phyloP scores from a whole-genome alignment of 106 monocot genomes.

The Dendrobium catenatum region DNA sequence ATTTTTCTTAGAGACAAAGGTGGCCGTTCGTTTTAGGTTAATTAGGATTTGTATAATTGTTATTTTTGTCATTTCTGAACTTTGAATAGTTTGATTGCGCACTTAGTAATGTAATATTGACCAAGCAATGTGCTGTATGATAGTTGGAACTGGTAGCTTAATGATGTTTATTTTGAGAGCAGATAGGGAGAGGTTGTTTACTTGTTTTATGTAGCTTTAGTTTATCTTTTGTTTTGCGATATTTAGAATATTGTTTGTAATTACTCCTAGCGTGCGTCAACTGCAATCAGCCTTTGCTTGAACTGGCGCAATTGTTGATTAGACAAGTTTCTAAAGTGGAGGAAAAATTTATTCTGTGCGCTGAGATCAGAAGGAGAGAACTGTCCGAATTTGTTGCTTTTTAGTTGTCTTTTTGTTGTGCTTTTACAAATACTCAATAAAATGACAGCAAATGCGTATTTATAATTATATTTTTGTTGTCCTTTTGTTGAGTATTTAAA shows the following conservation, averaged over 20 bases:
- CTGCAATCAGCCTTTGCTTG: background rate
- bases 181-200: background rate
- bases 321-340: too few species aligned
- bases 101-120: background rate
- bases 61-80: background rate
- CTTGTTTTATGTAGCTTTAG: background rate
- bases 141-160: background rate
- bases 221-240: background rate
- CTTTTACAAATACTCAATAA: too few species aligned
- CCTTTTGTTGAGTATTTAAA: too few species aligned
- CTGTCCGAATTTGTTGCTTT: too few species aligned
- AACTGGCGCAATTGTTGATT: too few species aligned
- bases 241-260: background rate
- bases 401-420: too few species aligned
- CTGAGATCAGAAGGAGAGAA: too few species aligned
- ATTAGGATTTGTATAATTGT: constrained; percentile 2
- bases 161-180: background rate
- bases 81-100: background rate
- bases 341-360: too few species aligned
- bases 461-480: too few species aligned
- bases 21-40: background rate
- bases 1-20: background rate
- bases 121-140: background rate
- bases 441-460: too few species aligned
- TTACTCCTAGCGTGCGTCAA: background rate